Evolutionary conservation across 2,329 filamentous ascomycete genomes (phyloP).

Genomic region (Periglandula ipomoeae): DNA sequence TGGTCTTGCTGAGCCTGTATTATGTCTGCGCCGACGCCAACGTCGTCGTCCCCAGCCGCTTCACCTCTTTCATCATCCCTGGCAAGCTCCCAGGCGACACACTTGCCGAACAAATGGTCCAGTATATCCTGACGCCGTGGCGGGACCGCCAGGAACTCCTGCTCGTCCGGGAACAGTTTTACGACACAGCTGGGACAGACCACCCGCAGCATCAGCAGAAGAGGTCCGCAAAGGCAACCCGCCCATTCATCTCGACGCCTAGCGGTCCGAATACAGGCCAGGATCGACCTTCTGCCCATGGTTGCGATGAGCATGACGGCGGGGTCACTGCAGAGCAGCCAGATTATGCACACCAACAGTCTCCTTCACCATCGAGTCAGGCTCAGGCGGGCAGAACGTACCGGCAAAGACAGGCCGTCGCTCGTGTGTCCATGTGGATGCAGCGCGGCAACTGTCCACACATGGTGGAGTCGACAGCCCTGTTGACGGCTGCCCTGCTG

Average conservation of each 20-base stretch:
- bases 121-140: conserved; percentile 69
- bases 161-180: conserved; percentile 55
- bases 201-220: conserved; percentile 6
- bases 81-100: too few species aligned
- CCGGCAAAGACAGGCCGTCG: conserved; percentile 39
- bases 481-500: conserved; percentile 60
- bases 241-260: conserved; percentile 1
- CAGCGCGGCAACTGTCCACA: conserved; percentile 67
- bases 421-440: conserved; percentile 58
- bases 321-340: neutral
- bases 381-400: conserved; percentile 7
- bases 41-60: too few species aligned
- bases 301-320: neutral
- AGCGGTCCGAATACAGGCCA: neutral
- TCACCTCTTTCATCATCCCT: too few species aligned
- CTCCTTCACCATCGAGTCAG: neutral
- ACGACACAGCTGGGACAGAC: conserved; percentile 22
- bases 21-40: too few species aligned
- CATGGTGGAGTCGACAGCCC: conserved; percentile 68
- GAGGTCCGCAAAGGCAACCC: conserved; percentile 2
- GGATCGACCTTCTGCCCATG: neutral
- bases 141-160: conserved; percentile 57
- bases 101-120: conserved; percentile 41
- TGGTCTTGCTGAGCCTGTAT: too few species aligned
- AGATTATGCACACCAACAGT: conserved; percentile 1